A percentile compares a stretch with the other conserved stretches of the same genome.
Evolutionary conservation across 257 asterid genomes (phyloP).

Genomic region (Solanum clarkiae): DNA sequence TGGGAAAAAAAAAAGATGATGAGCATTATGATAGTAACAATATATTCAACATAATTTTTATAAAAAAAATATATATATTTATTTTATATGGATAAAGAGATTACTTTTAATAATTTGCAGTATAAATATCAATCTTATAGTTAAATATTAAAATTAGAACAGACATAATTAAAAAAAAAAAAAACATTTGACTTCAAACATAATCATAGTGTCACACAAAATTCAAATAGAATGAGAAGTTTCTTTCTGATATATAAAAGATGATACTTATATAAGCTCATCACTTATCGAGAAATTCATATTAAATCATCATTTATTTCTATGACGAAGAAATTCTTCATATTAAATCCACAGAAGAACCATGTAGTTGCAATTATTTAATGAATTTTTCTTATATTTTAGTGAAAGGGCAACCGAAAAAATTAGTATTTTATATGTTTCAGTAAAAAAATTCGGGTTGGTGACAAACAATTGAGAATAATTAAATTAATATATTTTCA

Average conservation of each 20-base stretch:
- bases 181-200: not conserved
- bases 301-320: not conserved
- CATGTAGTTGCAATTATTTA: not conserved
- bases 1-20: too few species aligned
- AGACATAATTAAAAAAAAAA: not conserved
- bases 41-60: too few species aligned
- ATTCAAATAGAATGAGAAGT: not conserved
- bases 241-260: not conserved
- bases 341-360: not conserved
- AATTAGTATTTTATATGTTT: not conserved
- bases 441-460: not conserved
- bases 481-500: not conserved
- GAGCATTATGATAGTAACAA: too few species aligned
- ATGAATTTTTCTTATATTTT: not conserved
- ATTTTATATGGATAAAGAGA: too few species aligned
- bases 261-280: not conserved
- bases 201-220: not conserved
- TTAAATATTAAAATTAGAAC: not conserved
- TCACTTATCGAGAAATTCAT: not conserved
- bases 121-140: not conserved
- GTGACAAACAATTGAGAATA: not conserved
- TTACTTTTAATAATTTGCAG: not conserved
- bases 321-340: not conserved
- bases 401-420: not conserved
- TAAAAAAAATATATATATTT: too few species aligned